Conservation (phyloP, 2,329 filamentous ascomycete genomes). For the Penicillium sp. region DNA sequence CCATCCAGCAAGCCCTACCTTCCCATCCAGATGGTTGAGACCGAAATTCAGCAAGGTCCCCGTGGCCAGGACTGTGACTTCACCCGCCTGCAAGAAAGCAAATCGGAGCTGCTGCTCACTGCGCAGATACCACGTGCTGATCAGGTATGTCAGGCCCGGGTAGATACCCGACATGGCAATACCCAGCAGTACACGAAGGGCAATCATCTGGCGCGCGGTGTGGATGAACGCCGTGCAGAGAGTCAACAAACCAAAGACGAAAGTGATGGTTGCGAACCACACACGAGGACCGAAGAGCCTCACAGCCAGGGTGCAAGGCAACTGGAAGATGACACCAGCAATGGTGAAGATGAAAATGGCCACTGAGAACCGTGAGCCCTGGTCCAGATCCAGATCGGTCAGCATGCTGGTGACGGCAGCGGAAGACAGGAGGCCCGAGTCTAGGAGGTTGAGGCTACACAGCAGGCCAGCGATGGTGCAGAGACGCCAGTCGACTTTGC, state of each 20-base stretch:
- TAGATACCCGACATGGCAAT: conserved; percentile 63
- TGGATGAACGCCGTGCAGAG: conserved; percentile 71
- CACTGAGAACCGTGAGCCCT: conserved; percentile 70
- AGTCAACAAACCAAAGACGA: conserved; percentile 69
- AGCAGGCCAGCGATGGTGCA: conserved; percentile 75
- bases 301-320: conserved; percentile 71
- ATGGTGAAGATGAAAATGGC: conserved; percentile 77
- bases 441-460: conserved; percentile 71
- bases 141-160: conserved; percentile 52
- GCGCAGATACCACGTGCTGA: conserved; percentile 67
- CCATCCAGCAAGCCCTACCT: conserved; percentile 65
- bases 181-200: conserved; percentile 68
- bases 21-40: conserved; percentile 67
- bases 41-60: conserved; percentile 72
- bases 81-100: conserved; percentile 67
- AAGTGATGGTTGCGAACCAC: conserved; percentile 66
- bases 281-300: conserved; percentile 68
- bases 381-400: conserved; percentile 63
- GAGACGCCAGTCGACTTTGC: conserved; percentile 70
- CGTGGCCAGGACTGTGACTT: conserved; percentile 69
- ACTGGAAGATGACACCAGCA: conserved; percentile 69
- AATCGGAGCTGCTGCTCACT: conserved; percentile 70
- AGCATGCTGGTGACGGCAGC: conserved; percentile 74
- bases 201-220: conserved; percentile 73
- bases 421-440: conserved; percentile 72